Base-by-base conservation (phyloP, 306 rosid genomes). In the Castanopsis chinensis region DNA sequence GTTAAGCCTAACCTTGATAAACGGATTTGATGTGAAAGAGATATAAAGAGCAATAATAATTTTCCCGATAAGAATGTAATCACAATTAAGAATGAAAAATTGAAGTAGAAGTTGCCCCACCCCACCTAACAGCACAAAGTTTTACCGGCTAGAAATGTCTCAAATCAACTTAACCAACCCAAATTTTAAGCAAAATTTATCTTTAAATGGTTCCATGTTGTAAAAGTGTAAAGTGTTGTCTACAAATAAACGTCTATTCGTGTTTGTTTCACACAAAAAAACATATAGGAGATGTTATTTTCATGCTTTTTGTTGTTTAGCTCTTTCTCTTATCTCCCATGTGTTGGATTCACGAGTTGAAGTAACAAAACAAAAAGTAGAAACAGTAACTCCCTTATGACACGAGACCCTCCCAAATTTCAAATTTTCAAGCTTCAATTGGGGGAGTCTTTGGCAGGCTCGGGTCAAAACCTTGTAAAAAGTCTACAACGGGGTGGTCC, bases 31-130 rank as follows among this genome's bases (percentile, higher is more conserved):
- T 25, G 27, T 75, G 71, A 60, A 60, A 75, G 79, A 43, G 59
- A 75, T 10, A 30, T 17, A 61, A 59, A 75, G 45, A 58, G 60
- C 58, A 15, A 61, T 32, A 52, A 75, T 53, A 75, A 60, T 61
- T 61, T 25, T 45, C 19, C 21, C 20, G 70, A 74, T 37, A 58
- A n/a, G 52, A 57, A 19, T 23, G 19, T 18, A 21, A 41, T 68
- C 52, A 35, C 72, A 49, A 68, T 68, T 35, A 9, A 33, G 23
- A 68, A 7, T 21, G 5, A 59, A 21, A 58, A 20, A 3, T 21
- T 43, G 17, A 75, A 64, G 58, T 8, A 37, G 45, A 49, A 21
- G 79, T 59, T 61, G 71, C 28, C 72, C 72, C 72, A 68, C 72
- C 72, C 72, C 28, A 68, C 72, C 72, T 68, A 68, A 33, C 7